Evolutionary conservation across 257 asterid species (phyloP).

Genomic region (Catharanthus roseus): DNA sequence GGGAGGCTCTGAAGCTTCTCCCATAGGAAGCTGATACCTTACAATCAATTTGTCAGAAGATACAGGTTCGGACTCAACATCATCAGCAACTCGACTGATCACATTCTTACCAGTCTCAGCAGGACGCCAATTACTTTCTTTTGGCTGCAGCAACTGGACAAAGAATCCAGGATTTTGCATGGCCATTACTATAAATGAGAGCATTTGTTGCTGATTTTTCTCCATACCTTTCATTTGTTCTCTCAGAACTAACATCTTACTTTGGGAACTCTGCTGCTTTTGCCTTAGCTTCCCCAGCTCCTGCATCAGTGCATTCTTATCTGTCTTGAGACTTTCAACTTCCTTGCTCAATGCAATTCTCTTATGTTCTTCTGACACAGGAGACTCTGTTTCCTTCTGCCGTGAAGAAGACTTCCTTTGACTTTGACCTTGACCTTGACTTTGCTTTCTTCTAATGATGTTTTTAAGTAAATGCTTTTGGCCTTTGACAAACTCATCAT

Average conservation of each 20-base stretch:
- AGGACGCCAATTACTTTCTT: conserved; percentile 56
- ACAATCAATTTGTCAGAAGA: conserved; percentile 56
- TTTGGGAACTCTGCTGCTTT: conserved; percentile 68
- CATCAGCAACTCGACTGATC: conserved; percentile 52
- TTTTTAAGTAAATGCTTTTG: conserved; percentile 75
- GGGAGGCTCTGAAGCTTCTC: conserved; percentile 24
- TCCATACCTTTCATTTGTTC: conserved; percentile 79
- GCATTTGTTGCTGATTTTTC: conserved; percentile 91
- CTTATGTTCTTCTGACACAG: conserved; percentile 47
- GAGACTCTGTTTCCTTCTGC: conserved; percentile 27
- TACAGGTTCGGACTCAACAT: conserved; percentile 34
- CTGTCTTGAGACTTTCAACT: conserved; percentile 67
- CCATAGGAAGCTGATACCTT: conserved; percentile 55
- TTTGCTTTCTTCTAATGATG: conserved; percentile 67
- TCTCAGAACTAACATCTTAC: conserved; percentile 49
- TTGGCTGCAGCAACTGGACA: conserved; percentile 73
- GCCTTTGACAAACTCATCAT: conserved; percentile 73
- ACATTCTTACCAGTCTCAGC: conserved; percentile 40
- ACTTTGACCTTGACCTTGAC: conserved; percentile 30
- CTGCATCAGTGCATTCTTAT: conserved; percentile 50
- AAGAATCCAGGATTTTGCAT: conserved; percentile 84
- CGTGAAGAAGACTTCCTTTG: conserved; percentile 35
- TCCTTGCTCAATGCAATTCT: conserved; percentile 54
- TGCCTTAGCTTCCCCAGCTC: conserved; percentile 61
- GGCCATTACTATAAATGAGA: conserved; percentile 91